Base-by-base conservation (phyloP, 1,284 basidiomycete species). In the Anthracocystis walkeri region DNA sequence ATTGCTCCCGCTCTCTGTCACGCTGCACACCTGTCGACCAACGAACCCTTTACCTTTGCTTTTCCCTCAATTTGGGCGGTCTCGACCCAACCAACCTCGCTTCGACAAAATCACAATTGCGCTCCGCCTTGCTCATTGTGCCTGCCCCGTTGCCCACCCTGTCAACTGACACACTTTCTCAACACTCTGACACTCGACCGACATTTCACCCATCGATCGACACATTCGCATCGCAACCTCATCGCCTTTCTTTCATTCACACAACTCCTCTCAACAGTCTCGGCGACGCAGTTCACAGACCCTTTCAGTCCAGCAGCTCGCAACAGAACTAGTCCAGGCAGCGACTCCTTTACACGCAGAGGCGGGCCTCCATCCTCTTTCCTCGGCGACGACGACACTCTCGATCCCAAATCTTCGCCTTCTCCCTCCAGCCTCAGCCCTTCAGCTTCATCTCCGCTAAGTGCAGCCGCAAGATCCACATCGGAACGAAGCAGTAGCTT, bases 381-480 rank as follows among this genome's bases (percentile, higher is more conserved):
- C 14, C 56, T 44, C 25, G 59, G 63, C 27, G 58, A 75, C 66
- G 60, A 65, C 66, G 72, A 69, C 58, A 56, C 72, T 14, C 59
- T 46, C 50, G 72, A 69, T 50, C 72, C 72, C n/a, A 75, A 69
- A 33, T 75, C 66, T 18, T 74, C 71, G 23, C 66, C 72, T 27
- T 69, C 66, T 20, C 21, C 58, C 3, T 49, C 40, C 25, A 63
- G 49, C 21, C 72, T 56, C 29, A 69, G 66, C 40, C 72, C 66
- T 31, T 56, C 72, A 10, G 35, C 66, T 33, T 62, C 72, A 6
- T 75, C 72, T 18, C 55, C 63, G 56, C 56, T 65, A 14, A 75
- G 72, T 33, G 25, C 23, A 48, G 59, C 65, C 27, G 55, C 61
- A 0, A 50, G 60, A 20, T 69, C 66, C 41, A 33, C 56, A 20